Conservation (phyloP, 768 basidiomycete genomes). For the Suillus occidentalis region DNA sequence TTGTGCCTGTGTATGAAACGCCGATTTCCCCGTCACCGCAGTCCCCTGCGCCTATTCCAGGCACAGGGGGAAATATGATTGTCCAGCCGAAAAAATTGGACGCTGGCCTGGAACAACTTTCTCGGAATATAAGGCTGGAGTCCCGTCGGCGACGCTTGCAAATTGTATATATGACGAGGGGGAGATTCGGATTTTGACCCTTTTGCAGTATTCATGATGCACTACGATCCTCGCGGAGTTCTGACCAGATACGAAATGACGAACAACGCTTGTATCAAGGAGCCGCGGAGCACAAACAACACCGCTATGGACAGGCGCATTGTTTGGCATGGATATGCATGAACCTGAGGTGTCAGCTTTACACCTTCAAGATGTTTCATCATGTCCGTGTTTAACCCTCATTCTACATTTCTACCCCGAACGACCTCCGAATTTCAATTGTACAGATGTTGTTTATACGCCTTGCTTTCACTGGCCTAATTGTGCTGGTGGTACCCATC, state of each 20-base stretch:
- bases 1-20: slow-evolving; percentile 6
- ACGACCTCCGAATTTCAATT: slow-evolving; percentile 2
- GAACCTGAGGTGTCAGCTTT: slow-evolving; percentile 30
- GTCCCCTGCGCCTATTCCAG: not conserved
- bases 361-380: slow-evolving; percentile 29
- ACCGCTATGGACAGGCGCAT: slow-evolving; percentile 22
- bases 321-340: slow-evolving; percentile 38
- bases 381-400: slow-evolving; percentile 30
- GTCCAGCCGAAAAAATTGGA: slow-evolving; percentile 29
- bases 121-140: slow-evolving; percentile 43
- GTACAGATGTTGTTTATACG: slow-evolving; percentile 35
- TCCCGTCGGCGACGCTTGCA: slow-evolving; percentile 41
- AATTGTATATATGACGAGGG: slow-evolving; percentile 35
- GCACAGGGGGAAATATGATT: not conserved
- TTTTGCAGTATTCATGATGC: slow-evolving; percentile 22
- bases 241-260: not conserved
- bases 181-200: slow-evolving; percentile 4
- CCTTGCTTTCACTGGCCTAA: slow-evolving; percentile 36
- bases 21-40: not conserved
- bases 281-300: not conserved
- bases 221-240: not conserved
- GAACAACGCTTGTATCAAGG: not conserved
- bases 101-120: slow-evolving; percentile 42
- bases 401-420: not conserved
- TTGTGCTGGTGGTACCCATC: slow-evolving; percentile 23